Base-by-base conservation (phyloP, 208 protist species). In the Leishmania amazonensis region DNA sequence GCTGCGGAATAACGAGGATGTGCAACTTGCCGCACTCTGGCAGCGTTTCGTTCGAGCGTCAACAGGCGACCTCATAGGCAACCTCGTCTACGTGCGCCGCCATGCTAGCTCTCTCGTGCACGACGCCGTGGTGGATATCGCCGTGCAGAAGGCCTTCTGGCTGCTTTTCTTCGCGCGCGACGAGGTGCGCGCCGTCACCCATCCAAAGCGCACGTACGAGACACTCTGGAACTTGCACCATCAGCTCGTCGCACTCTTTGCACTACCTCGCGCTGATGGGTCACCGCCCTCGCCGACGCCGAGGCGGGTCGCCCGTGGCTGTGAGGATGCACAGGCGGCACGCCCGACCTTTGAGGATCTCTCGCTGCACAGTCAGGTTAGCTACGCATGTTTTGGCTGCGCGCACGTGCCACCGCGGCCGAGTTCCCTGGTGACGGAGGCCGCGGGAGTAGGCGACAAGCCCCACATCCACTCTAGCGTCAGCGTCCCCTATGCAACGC, bases 91-190 rank as follows among this genome's bases (percentile, higher is more conserved):
- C 75, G 79, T 90, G 11, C 87, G 81, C 47, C 76, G 64, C 0
- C 68, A 77, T 0, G 76, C 89, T 21, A 51, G 54, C 17, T 53
- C 42, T 42, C 65, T 94, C 24, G 38, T 89, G 65, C 58, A 57
- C 40, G 81, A 90, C n/a, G 85, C 95, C 0, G 65, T 80, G 28
- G 38, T 54, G 8, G 95, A 97, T 79, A 3, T 95, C 47, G 70
- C 88, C 3, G 70, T 82, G 19, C 91, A 95, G 75, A 87, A 76
- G 24, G 91, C 89, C 15, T 89, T 97, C 51, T 82, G 91, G 78
- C 68, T 97, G 76, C 88, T 95, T 35, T 96, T 97, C 75, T 96
- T 95, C 77, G 62, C 90, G 2, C 87, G 90, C n/a, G 91, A 94
- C 81, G 95, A 97, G 62, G 92, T 97, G 60, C 83, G 92, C 15